Conservation (phyloP, 2,329 filamentous ascomycete species). For the Dothistroma septosporum region DNA sequence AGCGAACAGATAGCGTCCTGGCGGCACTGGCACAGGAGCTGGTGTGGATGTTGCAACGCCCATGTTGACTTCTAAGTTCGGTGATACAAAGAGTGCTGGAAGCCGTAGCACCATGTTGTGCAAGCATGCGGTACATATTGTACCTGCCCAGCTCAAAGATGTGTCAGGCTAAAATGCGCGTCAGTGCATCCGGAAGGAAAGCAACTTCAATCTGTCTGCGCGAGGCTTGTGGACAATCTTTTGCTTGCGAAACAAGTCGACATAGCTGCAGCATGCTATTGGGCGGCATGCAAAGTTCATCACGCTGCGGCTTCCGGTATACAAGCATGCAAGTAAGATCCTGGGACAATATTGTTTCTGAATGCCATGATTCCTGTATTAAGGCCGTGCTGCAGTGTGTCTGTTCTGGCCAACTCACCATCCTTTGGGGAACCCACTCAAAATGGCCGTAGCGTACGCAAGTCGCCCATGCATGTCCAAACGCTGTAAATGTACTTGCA, state of each 20-base stretch:
- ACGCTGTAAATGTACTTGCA: background rate
- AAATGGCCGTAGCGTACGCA: background rate
- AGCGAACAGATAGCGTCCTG: background rate
- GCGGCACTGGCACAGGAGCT: background rate
- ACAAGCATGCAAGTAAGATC: background rate
- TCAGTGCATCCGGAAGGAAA: background rate
- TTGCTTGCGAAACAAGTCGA: background rate
- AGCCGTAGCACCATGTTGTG: background rate
- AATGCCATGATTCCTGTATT: background rate
- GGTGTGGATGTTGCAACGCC: background rate
- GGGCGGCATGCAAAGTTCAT: background rate
- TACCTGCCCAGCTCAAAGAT: background rate
- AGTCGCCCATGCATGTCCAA: background rate
- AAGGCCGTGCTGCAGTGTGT: background rate
- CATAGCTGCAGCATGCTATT: background rate
- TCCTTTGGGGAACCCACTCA: background rate
- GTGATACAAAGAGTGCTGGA: background rate
- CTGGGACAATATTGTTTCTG: background rate
- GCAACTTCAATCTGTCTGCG: background rate
- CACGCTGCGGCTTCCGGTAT: background rate
- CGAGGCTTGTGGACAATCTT: background rate
- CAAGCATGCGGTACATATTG: background rate
- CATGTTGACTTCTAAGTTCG: background rate
- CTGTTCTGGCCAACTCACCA: background rate
- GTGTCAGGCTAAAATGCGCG: background rate